Evolutionary conservation across 148 eudicot species (phyloP).

Genomic region (Drosera capensis): DNA sequence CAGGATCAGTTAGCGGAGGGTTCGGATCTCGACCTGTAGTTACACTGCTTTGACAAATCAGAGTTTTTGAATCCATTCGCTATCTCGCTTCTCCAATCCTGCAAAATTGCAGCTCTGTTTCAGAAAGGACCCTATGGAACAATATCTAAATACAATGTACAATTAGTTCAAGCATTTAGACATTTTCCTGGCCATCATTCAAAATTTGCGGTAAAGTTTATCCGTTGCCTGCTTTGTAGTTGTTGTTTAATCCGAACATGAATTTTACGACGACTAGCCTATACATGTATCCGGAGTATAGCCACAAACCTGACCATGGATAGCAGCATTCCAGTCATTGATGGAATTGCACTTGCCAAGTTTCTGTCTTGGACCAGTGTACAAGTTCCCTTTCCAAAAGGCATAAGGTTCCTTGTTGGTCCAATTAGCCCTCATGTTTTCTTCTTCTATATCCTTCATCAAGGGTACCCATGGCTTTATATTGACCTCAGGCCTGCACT

Average conservation of each 20-base stretch:
- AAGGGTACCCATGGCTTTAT: constrained; percentile 24
- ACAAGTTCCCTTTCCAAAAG: constrained; percentile 29
- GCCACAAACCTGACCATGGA: constrained; percentile 15
- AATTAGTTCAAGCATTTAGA: too few relatives aligned
- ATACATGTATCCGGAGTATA: not conserved
- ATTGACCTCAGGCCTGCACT: constrained; percentile 23
- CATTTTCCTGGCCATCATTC: too few relatives aligned
- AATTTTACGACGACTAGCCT: too few relatives aligned
- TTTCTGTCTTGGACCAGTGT: constrained; percentile 10
- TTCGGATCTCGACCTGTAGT: constrained; percentile 19
- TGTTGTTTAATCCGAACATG: too few relatives aligned
- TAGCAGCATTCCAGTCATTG: constrained; percentile 25
- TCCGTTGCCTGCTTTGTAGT: too few relatives aligned
- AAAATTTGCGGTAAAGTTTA: too few relatives aligned
- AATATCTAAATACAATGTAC: too few relatives aligned
- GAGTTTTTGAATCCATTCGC: constrained; percentile 23
- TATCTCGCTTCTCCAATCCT: constrained; percentile 29
- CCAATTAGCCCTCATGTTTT: constrained; percentile 22
- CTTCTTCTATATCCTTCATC: constrained; percentile 26
- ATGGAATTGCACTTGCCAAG: constrained; percentile 22
- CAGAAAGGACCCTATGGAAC: too few relatives aligned
- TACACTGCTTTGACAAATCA: constrained; percentile 29
- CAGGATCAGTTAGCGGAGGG: not conserved
- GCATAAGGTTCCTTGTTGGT: constrained; percentile 23
- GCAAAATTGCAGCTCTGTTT: constrained; percentile 1